Percentiles rank a stretch among this genome's conserved stretches.
phyloP scores from a whole-genome alignment of 1,284 basidiomycete species.

The Leccinum solheimii region DNA sequence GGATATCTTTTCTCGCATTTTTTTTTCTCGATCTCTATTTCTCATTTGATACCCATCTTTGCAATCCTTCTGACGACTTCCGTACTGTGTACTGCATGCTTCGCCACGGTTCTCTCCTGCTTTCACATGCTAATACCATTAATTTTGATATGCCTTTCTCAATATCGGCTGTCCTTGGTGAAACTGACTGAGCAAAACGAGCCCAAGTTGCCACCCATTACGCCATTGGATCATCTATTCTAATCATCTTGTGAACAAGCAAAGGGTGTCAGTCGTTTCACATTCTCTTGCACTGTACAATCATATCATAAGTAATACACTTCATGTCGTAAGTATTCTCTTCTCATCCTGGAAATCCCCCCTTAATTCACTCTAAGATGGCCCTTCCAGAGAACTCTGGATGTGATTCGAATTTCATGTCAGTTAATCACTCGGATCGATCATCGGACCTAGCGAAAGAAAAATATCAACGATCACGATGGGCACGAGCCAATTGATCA shows the following conservation, averaged over 20 bases:
- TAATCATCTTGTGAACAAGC: background rate
- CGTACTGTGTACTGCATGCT: conserved; percentile 3
- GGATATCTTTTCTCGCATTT: background rate
- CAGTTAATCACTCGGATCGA: background rate
- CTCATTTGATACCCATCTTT: background rate
- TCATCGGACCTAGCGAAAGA: conserved; percentile 13
- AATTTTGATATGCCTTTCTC: background rate
- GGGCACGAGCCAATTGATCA: background rate
- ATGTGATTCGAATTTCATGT: background rate
- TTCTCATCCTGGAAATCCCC: background rate
- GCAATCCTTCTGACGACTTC: conserved; percentile 4
- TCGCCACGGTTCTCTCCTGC: conserved; percentile 2
- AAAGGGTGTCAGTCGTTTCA: background rate
- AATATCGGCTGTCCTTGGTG: background rate
- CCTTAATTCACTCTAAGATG: background rate
- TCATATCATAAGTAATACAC: background rate
- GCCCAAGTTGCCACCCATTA: background rate
- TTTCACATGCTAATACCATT: background rate
- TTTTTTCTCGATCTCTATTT: background rate
- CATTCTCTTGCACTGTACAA: background rate
- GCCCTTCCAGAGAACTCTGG: background rate
- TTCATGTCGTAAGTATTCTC: background rate
- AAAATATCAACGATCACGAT: background rate
- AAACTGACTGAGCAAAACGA: background rate
- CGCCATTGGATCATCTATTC: background rate